Percentiles rank a stretch among this genome's conserved stretches.
These are phyloP conservation scores for Cutaneotrichosporon dermatis DNA, from an alignment of 1,284 basidiomycete genomes.

Conservation along the genomic window DNA sequence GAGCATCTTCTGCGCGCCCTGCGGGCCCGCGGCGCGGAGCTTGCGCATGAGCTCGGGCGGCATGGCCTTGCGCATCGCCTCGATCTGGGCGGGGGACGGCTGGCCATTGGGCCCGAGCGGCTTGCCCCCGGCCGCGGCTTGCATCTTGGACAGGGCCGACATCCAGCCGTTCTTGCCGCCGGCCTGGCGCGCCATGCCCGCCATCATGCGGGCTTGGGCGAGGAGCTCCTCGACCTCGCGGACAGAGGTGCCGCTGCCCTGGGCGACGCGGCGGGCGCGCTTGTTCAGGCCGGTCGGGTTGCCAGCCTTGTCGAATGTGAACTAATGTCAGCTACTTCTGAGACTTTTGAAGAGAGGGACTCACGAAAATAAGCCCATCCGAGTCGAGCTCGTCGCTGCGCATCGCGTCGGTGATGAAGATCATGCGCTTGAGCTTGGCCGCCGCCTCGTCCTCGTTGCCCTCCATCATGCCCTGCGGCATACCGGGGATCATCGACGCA, in stretches of 20 bases:
- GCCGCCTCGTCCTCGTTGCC: constrained; percentile 85
- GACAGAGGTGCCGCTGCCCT: constrained; percentile 92
- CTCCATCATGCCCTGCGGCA: constrained; percentile 82
- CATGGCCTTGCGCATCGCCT: constrained; percentile 82
- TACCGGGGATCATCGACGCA: constrained; percentile 96
- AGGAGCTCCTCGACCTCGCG: constrained; percentile 94
- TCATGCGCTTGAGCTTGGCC: constrained; percentile 91
- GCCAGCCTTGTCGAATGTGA: constrained; percentile 70
- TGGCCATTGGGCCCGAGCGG: constrained; percentile 77
- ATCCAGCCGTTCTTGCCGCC: constrained; percentile 95
- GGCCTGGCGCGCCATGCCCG: constrained; percentile 93
- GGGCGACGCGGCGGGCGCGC: constrained; percentile 82
- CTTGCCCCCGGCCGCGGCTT: constrained; percentile 74
- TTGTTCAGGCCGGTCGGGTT: constrained; percentile 77
- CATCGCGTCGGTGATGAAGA: constrained; percentile 99
- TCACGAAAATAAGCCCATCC: constrained; percentile 83
- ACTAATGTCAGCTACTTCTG: constrained; percentile 20
- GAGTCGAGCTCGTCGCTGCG: constrained; percentile 87
- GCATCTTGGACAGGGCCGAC: constrained; percentile 84
- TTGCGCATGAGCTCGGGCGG: constrained; percentile 83
- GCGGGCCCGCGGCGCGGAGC: constrained; percentile 65
- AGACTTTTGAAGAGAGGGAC: neutral
- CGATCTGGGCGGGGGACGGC: constrained; percentile 85
- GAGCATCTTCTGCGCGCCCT: constrained; percentile 94
- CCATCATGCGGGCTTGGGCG: constrained; percentile 95